Percentiles rank a stretch among this genome's conserved stretches.
These are phyloP conservation scores for Rhizophlyctis rosea DNA, from an alignment of 192 early-diverging fungal species.

Conservation along the genomic window DNA sequence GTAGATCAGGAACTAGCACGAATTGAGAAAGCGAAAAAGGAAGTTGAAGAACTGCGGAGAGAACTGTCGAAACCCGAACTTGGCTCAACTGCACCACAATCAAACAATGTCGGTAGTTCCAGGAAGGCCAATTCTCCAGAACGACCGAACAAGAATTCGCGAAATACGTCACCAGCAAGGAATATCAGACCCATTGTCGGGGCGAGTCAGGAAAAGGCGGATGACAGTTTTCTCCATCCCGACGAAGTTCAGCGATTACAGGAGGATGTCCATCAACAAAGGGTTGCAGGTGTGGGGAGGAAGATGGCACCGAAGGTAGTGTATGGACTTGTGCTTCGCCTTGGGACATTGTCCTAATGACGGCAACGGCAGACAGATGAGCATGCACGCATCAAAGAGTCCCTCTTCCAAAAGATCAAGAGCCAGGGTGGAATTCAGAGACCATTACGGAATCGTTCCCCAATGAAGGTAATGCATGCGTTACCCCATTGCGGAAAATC, in stretches of 20 bases:
- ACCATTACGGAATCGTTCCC: too few species aligned
- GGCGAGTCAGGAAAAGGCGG: too few species aligned
- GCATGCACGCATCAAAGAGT: background rate
- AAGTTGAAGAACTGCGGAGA: slow-evolving; percentile 1
- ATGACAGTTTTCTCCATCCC: slow-evolving; percentile 2
- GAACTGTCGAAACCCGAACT: too few species aligned
- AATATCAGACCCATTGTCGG: too few species aligned
- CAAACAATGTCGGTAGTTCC: too few species aligned
- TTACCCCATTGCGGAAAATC: too few species aligned
- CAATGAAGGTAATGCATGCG: too few species aligned
- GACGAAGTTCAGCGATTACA: slow-evolving; percentile 5
- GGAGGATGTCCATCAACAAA: background rate
- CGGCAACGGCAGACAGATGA: background rate
- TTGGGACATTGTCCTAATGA: background rate
- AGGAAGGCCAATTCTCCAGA: too few species aligned
- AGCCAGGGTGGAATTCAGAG: too few species aligned
- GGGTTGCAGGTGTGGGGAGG: background rate
- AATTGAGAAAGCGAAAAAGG: slow-evolving; percentile 10
- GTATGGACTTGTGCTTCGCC: background rate
- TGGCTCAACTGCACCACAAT: too few species aligned
- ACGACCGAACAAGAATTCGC: too few species aligned
- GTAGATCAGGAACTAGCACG: background rate
- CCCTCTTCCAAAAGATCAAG: background rate
- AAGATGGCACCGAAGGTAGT: background rate
- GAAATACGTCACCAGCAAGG: too few species aligned